Conservation (phyloP, 2,329 filamentous ascomycete genomes). For the Parastagonospora avenae region DNA sequence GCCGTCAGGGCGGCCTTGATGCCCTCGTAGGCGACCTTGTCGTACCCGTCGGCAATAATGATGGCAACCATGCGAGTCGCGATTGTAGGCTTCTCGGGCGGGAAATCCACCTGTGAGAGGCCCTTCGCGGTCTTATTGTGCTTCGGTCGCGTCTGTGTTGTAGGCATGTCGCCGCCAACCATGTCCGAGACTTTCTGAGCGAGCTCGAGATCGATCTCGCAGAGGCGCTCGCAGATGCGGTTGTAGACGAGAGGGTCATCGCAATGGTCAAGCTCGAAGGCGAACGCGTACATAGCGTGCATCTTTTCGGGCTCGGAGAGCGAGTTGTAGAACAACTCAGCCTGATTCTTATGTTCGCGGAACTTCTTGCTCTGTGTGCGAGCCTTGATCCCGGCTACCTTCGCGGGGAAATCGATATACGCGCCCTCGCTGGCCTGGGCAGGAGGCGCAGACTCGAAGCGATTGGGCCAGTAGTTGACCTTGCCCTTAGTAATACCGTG, state of each 20-base stretch:
- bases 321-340: conserved; percentile 84
- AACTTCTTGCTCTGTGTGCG: conserved; percentile 75
- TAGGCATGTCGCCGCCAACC: conserved; percentile 68
- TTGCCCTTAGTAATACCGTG: conserved; percentile 75
- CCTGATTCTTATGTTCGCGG: conserved; percentile 76
- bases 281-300: conserved; percentile 65
- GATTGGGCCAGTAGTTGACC: conserved; percentile 82
- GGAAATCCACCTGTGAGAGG: conserved; percentile 72
- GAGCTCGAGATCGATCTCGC: conserved; percentile 73
- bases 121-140: conserved; percentile 70
- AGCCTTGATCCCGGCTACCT: conserved; percentile 71
- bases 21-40: conserved; percentile 66
- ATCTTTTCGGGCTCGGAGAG: conserved; percentile 68
- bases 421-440: conserved; percentile 66
- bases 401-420: conserved; percentile 71
- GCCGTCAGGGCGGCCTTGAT: conserved; percentile 68
- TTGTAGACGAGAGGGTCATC: conserved; percentile 79
- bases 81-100: conserved; percentile 68
- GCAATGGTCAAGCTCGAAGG: conserved; percentile 80
- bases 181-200: conserved; percentile 71
- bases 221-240: conserved; percentile 68
- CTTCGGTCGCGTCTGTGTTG: conserved; percentile 61
- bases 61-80: conserved; percentile 74
- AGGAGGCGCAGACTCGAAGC: conserved; percentile 67
- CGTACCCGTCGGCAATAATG: conserved; percentile 78